A percentile compares a stretch with the other conserved stretches of the same genome.
Evolutionary conservation across 495 filamentous ascomycete genomes (phyloP).

Genomic region (Penicillium manginii): DNA sequence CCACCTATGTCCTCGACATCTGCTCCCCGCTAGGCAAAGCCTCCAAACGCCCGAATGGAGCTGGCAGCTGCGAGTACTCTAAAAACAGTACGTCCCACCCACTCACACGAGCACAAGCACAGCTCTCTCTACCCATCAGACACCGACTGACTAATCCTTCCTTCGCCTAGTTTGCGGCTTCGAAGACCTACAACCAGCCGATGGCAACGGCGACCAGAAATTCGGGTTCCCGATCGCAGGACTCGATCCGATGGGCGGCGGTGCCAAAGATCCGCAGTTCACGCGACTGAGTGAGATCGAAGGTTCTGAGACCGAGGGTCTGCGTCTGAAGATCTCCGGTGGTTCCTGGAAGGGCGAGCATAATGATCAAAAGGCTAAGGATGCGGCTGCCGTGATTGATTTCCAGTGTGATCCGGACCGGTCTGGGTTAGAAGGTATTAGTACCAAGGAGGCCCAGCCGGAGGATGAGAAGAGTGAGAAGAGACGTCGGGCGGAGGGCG

Average conservation of each 20-base stretch:
- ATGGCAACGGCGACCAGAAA: constrained; percentile 38
- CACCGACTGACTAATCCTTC: constrained; percentile 5
- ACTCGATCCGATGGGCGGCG: constrained; percentile 57
- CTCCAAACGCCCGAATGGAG: constrained; percentile 58
- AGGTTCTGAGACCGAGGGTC: constrained; percentile 60
- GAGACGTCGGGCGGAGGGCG: constrained; percentile 26
- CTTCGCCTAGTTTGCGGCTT: constrained; percentile 76
- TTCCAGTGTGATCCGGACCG: constrained; percentile 75
- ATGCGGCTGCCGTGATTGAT: constrained; percentile 76
- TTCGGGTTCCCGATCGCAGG: constrained; percentile 75
- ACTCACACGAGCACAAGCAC: background rate
- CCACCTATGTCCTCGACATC: constrained; percentile 87
- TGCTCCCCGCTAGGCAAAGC: constrained; percentile 66
- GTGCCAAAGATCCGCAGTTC: constrained; percentile 59
- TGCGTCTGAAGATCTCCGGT: constrained; percentile 71
- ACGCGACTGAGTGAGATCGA: constrained; percentile 67
- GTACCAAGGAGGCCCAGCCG: constrained; percentile 34
- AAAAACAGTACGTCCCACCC: constrained; percentile 37
- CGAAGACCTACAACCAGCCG: constrained; percentile 48
- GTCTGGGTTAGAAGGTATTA: constrained; percentile 70
- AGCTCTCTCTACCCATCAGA: background rate
- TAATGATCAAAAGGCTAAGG: constrained; percentile 45
- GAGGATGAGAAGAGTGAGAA: constrained; percentile 30
- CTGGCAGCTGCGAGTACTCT: constrained; percentile 60
- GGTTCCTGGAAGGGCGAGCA: constrained; percentile 57